Evolutionary conservation across 2,329 filamentous ascomycete genomes (phyloP), one percentile per base, ranked within the genome.

Genomic region (Sordariomycetes sp.): DNA sequence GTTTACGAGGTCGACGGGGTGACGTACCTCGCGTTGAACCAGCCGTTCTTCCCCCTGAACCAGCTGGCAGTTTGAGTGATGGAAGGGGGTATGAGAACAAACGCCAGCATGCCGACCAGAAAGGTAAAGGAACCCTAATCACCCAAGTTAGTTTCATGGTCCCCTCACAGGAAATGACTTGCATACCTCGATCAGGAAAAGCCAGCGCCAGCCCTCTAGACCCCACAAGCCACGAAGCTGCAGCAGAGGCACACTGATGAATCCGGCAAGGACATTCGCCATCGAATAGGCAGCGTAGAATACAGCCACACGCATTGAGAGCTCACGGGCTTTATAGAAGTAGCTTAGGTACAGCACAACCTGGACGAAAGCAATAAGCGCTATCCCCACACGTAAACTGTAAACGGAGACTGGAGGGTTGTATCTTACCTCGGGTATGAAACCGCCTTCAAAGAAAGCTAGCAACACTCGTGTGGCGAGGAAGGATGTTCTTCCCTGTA

Each of bases 131-230:
- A 61, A 0, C 74, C 74, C 63, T 73, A 14, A 32, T 32, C 8
- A 32, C 1, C 1, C 1, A 1, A 35, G n/a, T 2, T 1, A 3
- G 12, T 25, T 6, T 24, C 20, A 4, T 12, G 25, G 40, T 25
- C 11, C 1, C 22, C 22, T 16, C 12, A 65, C 6, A 40, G 2
- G 2, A 40, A 12, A 24, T 11, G 4, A 32, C 64, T 5, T 72
- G 72, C 60, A 0, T 73, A 67, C 79, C 65, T 86, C 82, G 18
- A 86, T 72, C 10, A 85, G 63, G 61, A 85, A 80, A 1, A 82
- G 67, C 75, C 77, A 81, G n/a, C 70, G 65, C 74, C 74, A 76
- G 11, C 73, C 73, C 1, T 70, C 65, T 20, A 67, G 60, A 1
- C 67, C 70, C 0, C 63, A 61, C 2, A 73, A 61, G 1, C 73